A percentile compares a stretch with the other conserved stretches of the same genome.
phyloP scores from a whole-genome alignment of 2,329 filamentous ascomycete species.

The Neonectria coccinea region DNA sequence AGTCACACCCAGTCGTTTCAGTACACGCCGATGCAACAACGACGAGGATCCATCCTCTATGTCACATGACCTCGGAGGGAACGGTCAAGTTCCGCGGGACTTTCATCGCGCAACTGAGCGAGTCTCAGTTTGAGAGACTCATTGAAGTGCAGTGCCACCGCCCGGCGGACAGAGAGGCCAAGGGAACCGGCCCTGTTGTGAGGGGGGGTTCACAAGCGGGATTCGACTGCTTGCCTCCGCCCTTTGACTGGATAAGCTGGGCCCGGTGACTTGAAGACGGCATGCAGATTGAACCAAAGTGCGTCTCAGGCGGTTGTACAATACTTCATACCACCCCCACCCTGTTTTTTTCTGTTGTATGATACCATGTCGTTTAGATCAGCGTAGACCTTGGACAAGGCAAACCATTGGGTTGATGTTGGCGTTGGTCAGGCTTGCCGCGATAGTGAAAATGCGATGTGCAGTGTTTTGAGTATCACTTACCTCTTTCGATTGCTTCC shows the following conservation, averaged over 20 bases:
- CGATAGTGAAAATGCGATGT: neutral
- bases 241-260: neutral
- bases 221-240: too few relatives aligned
- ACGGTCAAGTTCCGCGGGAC: neutral
- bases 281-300: neutral
- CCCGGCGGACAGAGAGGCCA: neutral
- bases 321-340: neutral
- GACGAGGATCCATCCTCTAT: neutral
- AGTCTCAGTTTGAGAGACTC: neutral
- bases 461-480: neutral
- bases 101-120: neutral
- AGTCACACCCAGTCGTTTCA: neutral
- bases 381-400: neutral
- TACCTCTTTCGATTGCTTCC: neutral
- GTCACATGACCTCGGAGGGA: neutral
- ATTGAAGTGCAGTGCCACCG: neutral
- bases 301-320: neutral
- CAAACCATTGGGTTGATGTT: neutral
- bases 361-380: conserved; percentile 3
- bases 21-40: neutral
- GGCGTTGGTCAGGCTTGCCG: neutral
- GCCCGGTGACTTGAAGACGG: neutral
- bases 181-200: too few relatives aligned
- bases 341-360: neutral
- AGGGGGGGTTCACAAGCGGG: neutral